phyloP scores from a whole-genome alignment of 148 eudicot genomes.

The Dysphania ambrosioides region DNA sequence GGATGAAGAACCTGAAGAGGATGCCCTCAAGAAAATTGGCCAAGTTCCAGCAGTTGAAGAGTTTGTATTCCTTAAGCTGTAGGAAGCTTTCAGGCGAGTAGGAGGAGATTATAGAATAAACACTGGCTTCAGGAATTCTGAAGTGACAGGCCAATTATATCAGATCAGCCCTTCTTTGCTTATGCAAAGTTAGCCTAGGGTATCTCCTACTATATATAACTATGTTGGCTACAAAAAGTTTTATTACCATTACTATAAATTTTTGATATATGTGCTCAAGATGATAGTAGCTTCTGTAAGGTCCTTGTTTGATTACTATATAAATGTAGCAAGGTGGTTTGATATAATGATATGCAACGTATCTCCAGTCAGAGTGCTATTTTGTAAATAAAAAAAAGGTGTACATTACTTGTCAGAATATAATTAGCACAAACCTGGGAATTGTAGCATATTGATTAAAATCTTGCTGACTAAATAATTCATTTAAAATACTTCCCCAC shows the following conservation, averaged over 20 bases:
- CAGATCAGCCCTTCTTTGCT: constrained; percentile 11
- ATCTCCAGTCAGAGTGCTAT: background rate
- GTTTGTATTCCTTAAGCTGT: constrained; percentile 78
- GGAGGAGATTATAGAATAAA: constrained; percentile 11
- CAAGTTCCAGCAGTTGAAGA: constrained; percentile 74
- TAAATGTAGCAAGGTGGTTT: background rate
- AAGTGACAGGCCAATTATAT: constrained; percentile 8
- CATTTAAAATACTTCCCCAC: too few relatives aligned
- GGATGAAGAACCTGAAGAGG: constrained; percentile 66
- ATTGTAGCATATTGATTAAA: too few relatives aligned
- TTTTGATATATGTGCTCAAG: background rate
- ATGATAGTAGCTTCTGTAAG: background rate
- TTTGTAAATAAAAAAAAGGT: too few relatives aligned
- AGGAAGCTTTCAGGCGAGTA: background rate
- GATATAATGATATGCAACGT: background rate
- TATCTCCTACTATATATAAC: background rate
- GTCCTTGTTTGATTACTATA: background rate
- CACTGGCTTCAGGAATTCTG: constrained; percentile 7
- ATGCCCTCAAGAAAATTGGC: constrained; percentile 63
- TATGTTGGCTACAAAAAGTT: background rate
- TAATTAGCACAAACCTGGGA: too few relatives aligned
- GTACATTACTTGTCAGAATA: too few relatives aligned
- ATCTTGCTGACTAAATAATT: too few relatives aligned
- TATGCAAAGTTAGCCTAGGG: background rate
- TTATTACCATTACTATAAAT: background rate